phyloP scores from a whole-genome alignment of 768 basidiomycete genomes.

The Tremella fuciformis region DNA sequence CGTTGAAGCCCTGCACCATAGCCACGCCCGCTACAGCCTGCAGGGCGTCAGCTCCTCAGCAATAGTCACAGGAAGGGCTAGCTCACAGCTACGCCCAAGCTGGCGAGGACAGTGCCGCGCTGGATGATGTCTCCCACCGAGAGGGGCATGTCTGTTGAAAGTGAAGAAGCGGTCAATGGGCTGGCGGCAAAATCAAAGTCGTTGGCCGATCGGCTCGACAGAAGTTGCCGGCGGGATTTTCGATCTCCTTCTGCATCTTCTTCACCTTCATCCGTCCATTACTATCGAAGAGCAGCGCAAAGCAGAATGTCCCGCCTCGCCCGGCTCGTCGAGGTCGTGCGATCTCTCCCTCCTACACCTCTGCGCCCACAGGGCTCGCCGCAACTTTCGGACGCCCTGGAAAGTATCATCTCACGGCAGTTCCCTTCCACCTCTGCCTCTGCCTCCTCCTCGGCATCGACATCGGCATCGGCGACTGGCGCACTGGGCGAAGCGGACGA shows the following conservation, averaged over 20 bases:
- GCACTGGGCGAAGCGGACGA: conserved; percentile 8
- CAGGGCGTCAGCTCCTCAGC: neutral
- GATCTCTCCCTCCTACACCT: conserved; percentile 45
- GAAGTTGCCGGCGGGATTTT: neutral
- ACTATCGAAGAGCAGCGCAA: neutral
- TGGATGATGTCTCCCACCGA: conserved; percentile 16
- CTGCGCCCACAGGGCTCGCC: conserved; percentile 29
- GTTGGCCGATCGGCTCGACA: neutral
- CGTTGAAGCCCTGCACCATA: conserved; percentile 21
- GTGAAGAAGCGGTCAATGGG: neutral
- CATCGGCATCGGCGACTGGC: conserved; percentile 4
- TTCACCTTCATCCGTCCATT: neutral
- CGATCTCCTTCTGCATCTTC: neutral
- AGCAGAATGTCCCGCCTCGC: conserved; percentile 13
- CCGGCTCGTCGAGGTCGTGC: conserved; percentile 35
- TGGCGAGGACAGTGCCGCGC: conserved; percentile 18
- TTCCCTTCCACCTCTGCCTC: conserved; percentile 5
- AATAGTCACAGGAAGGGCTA: neutral
- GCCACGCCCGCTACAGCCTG: conserved; percentile 17
- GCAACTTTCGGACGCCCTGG: conserved; percentile 45
- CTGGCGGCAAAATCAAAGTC: conserved; percentile 4
- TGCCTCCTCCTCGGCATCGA: neutral
- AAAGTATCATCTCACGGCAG: conserved; percentile 31
- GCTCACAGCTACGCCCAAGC: conserved; percentile 19
- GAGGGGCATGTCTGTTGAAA: conserved; percentile 3